Percentiles rank a stretch among this genome's conserved stretches.
Conservation (phyloP, 2,329 filamentous ascomycete species). For the Stemphylium beticola region DNA sequence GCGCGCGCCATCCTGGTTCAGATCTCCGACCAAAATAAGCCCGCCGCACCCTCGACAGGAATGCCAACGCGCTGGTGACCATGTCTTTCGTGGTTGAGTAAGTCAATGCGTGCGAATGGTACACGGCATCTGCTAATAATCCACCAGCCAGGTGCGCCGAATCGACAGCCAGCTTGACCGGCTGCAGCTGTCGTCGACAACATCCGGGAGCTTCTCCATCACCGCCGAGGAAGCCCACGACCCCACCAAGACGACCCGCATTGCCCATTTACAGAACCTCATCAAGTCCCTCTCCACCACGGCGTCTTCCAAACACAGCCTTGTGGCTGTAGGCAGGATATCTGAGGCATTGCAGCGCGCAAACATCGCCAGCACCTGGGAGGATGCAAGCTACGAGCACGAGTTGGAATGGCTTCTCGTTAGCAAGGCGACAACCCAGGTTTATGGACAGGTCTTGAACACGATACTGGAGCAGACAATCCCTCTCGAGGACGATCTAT, state of each 20-base stretch:
- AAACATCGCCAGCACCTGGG: constrained; percentile 54
- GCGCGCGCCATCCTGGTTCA: constrained; percentile 13
- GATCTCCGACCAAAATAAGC: constrained; percentile 9
- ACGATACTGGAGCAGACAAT: constrained; percentile 82
- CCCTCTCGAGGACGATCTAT: constrained; percentile 82
- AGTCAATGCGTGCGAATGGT: constrained; percentile 15
- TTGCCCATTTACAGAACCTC: constrained; percentile 66
- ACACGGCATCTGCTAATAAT: constrained; percentile 5
- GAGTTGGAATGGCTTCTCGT: constrained; percentile 91
- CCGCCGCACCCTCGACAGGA: constrained; percentile 8
- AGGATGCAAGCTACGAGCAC: constrained; percentile 62
- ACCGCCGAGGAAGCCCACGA: constrained; percentile 44
- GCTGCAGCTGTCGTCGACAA: constrained; percentile 56
- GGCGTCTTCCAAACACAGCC: constrained; percentile 66
- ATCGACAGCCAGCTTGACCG: constrained; percentile 65
- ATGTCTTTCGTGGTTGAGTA: constrained; percentile 54
- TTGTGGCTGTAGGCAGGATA: constrained; percentile 65
- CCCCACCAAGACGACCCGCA: constrained; percentile 57
- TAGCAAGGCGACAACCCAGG: constrained; percentile 90
- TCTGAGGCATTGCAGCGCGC: constrained; percentile 68
- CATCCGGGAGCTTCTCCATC: constrained; percentile 36
- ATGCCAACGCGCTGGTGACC: constrained; percentile 32
- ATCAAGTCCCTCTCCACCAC: constrained; percentile 75
- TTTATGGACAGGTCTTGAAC: constrained; percentile 80
- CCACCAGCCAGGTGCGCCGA: constrained; percentile 59